A percentile compares a stretch with the other conserved stretches of the same genome.
These are phyloP conservation scores for Sutorius australiensis DNA, from an alignment of 768 basidiomycete genomes.

Conservation along the genomic window DNA sequence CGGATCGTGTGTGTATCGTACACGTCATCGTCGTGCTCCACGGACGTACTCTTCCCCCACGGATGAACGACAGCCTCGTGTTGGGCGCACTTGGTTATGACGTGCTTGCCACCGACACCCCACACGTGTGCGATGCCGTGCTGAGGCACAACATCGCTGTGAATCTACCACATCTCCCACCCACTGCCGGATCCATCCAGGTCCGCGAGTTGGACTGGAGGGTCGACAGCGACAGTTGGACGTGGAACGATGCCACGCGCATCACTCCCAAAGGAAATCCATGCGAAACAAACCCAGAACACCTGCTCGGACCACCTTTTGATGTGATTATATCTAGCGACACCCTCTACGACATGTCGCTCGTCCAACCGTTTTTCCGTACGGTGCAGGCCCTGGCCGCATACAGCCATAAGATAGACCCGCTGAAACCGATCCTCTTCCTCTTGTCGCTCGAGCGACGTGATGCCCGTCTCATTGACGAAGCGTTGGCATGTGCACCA, in stretches of 20 bases:
- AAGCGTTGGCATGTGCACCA: conserved; percentile 55
- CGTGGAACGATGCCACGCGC: conserved; percentile 41
- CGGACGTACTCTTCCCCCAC: neutral
- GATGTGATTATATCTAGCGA: conserved; percentile 82
- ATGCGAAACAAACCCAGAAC: conserved; percentile 13
- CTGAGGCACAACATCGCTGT: conserved; percentile 56
- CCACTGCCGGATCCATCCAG: conserved; percentile 45
- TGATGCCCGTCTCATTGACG: conserved; percentile 62
- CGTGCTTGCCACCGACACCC: conserved; percentile 73
- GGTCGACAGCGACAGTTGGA: conserved; percentile 51
- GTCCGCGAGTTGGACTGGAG: conserved; percentile 73
- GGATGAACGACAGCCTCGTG: conserved; percentile 44
- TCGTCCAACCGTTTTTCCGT: conserved; percentile 66
- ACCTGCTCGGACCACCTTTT: conserved; percentile 50
- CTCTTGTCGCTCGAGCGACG: conserved; percentile 70
- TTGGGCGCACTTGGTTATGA: conserved; percentile 68
- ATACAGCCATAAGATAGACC: neutral
- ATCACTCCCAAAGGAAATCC: conserved; percentile 33
- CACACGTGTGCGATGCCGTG: conserved; percentile 58
- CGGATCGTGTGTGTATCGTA: conserved; percentile 1
- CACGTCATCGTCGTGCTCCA: neutral
- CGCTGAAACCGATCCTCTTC: conserved; percentile 6
- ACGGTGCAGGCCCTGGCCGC: conserved; percentile 55
- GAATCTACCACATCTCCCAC: conserved; percentile 37
- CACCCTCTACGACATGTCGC: conserved; percentile 64